Percentiles rank a stretch among this genome's conserved stretches.
Conservation (phyloP, 768 basidiomycete genomes). For the Hericium alpestre region DNA sequence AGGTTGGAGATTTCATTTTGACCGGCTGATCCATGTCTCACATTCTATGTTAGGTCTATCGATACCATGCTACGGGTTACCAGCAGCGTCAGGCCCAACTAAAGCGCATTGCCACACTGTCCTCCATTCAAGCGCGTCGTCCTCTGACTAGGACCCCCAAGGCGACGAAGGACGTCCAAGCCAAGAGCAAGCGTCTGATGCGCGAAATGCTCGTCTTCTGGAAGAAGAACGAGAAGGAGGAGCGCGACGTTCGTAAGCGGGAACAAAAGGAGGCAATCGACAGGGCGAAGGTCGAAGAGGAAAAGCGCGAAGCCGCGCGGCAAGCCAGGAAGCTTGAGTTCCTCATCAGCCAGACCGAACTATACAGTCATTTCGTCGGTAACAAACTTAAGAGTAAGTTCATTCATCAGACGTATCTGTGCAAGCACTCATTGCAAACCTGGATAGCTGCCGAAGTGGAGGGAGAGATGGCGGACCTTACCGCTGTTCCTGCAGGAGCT, state of each 20-base stretch:
- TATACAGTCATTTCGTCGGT: constrained; percentile 98
- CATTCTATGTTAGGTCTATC: constrained; percentile 51
- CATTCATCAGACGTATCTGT: neutral
- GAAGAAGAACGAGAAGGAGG: constrained; percentile 97
- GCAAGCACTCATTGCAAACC: constrained; percentile 11
- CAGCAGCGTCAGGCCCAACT: constrained; percentile 56
- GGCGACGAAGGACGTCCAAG: constrained; percentile 71
- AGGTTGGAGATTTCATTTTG: constrained; percentile 33
- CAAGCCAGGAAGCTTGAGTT: constrained; percentile 97
- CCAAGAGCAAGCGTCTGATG: constrained; percentile 80
- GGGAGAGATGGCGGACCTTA: constrained; percentile 35
- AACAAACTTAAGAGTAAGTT: constrained; percentile 83
- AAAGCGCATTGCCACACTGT: constrained; percentile 67
- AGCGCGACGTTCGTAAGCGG: constrained; percentile 82
- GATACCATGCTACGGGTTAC: constrained; percentile 59
- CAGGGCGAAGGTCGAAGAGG: constrained; percentile 80
- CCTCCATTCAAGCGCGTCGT: constrained; percentile 67
- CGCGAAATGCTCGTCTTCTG: constrained; percentile 95
- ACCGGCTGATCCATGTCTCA: neutral
- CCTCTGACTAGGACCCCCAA: constrained; percentile 69
- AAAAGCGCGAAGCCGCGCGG: constrained; percentile 85
- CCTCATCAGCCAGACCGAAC: constrained; percentile 94
- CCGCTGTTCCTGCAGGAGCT: constrained; percentile 44
- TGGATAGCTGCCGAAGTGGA: constrained; percentile 64
- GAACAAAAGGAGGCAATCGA: constrained; percentile 92